Conservation (phyloP, 2,329 filamentous ascomycete genomes). For the Podosphaera xanthii region DNA sequence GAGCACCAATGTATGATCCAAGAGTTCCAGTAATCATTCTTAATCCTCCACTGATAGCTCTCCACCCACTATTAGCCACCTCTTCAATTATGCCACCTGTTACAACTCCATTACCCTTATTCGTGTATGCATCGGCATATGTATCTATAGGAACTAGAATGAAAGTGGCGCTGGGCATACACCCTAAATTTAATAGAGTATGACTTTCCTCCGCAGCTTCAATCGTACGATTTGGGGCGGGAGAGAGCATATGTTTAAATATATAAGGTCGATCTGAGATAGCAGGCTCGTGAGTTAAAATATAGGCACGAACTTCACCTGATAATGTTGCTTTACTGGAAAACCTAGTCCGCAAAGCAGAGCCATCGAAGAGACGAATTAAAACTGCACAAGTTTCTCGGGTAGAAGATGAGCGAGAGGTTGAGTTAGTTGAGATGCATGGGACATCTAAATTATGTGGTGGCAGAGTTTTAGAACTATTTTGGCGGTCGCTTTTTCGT, state of each 20-base stretch:
- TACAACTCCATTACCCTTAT: constrained; percentile 14
- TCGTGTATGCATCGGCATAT: constrained; percentile 33
- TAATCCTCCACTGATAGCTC: constrained; percentile 19
- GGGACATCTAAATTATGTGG: background rate
- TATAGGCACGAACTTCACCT: constrained; percentile 50
- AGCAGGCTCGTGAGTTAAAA: constrained; percentile 40
- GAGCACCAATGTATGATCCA: constrained; percentile 22
- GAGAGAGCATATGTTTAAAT: constrained; percentile 66
- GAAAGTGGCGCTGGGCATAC: constrained; percentile 61
- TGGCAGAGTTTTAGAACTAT: constrained; percentile 9
- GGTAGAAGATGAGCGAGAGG: background rate
- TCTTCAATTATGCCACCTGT: constrained; percentile 5
- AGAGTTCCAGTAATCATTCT: constrained; percentile 21
- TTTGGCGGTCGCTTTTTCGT: constrained; percentile 21
- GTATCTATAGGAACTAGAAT: constrained; percentile 51
- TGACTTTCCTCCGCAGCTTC: constrained; percentile 52
- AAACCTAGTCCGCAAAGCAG: constrained; percentile 53
- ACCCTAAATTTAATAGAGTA: constrained; percentile 42
- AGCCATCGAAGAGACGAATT: constrained; percentile 65
- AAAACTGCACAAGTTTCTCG: constrained; percentile 36
- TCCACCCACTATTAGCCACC: constrained; percentile 10
- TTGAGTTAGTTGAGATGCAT: constrained; percentile 4
- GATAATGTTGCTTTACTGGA: constrained; percentile 36
- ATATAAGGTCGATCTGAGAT: constrained; percentile 38
- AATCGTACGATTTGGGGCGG: constrained; percentile 51